Conservation (phyloP, 2,329 filamentous ascomycete species). For the Drechmeria coniospora region DNA sequence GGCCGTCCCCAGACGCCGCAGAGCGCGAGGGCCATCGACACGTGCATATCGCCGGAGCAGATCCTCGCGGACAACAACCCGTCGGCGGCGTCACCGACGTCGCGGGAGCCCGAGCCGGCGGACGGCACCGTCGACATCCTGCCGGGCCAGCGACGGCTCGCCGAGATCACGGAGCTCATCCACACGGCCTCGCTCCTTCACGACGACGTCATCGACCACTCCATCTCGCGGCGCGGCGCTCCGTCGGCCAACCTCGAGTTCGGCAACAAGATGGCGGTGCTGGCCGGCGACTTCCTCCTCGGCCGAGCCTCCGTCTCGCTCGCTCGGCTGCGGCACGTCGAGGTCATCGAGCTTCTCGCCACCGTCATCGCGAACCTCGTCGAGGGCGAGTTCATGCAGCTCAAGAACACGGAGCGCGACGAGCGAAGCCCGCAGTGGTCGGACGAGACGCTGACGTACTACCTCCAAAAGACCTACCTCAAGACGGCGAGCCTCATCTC, state of each 20-base stretch:
- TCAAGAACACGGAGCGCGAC: slow-evolving; percentile 87
- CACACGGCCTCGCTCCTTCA: slow-evolving; percentile 93
- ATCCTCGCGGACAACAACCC: slow-evolving; percentile 75
- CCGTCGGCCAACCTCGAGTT: slow-evolving; percentile 89
- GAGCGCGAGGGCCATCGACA: slow-evolving; percentile 32
- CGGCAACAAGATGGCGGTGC: slow-evolving; percentile 97
- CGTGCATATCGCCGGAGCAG: slow-evolving; percentile 36
- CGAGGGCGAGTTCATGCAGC: slow-evolving; percentile 98
- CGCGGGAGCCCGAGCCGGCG: slow-evolving; percentile 21
- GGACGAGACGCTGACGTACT: slow-evolving; percentile 81
- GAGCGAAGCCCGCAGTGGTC: slow-evolving; percentile 74
- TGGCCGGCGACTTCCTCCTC: slow-evolving; percentile 92
- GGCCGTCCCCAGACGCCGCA: slow-evolving; percentile 22
- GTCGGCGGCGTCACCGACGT: slow-evolving; percentile 28
- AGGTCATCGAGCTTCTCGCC: slow-evolving; percentile 86
- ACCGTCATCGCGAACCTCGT: slow-evolving; percentile 96
- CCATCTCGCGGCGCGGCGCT: slow-evolving; percentile 64
- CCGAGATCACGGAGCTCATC: slow-evolving; percentile 94
- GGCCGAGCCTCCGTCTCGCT: slow-evolving; percentile 87
- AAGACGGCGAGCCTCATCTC: slow-evolving; percentile 93
- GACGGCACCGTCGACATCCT: slow-evolving; percentile 52
- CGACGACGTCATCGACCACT: slow-evolving; percentile 96
- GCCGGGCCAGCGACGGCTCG: slow-evolving; percentile 80
- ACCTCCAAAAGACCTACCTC: slow-evolving; percentile 94
- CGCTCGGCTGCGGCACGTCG: slow-evolving; percentile 76